phyloP scores from a whole-genome alignment of 78 protist species.

The Polysphondylium violaceum region DNA sequence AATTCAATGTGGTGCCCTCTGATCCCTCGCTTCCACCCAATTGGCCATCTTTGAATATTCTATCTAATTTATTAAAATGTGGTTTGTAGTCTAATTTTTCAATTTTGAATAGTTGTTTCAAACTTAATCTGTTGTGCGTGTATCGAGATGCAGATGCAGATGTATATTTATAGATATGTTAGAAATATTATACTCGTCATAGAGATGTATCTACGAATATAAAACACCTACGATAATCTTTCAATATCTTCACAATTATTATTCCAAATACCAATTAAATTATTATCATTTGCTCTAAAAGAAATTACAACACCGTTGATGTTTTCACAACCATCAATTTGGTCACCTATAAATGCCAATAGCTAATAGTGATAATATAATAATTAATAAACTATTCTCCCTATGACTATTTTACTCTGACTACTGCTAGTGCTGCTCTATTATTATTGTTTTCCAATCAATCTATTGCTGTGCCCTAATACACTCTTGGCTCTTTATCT shows the following conservation, averaged over 20 bases:
- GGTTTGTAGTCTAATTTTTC: slow-evolving; percentile 78
- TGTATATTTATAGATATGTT: not conserved
- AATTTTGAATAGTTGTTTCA: slow-evolving; percentile 51
- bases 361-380: no score
- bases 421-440: no score
- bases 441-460: no score
- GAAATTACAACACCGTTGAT: slow-evolving; percentile 76
- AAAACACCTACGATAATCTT: slow-evolving; percentile 48
- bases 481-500: no score
- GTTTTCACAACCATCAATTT: slow-evolving; percentile 74
- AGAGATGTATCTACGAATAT: not conserved
- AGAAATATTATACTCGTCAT: not conserved
- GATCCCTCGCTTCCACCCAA: not conserved
- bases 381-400: not conserved
- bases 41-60: slow-evolving; percentile 29
- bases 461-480: no score
- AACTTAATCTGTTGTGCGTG: slow-evolving; percentile 7
- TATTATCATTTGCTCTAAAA: slow-evolving; percentile 74
- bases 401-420: not conserved
- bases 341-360: slow-evolving; percentile 80
- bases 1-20: not conserved
- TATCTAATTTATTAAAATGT: slow-evolving; percentile 47
- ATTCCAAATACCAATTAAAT: slow-evolving; percentile 81
- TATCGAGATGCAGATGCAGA: not conserved
- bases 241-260: slow-evolving; percentile 63